Percentiles rank a stretch among this genome's conserved stretches.
Conservation (phyloP, 306 rosid genomes). For the Inga leiocalycina region DNA sequence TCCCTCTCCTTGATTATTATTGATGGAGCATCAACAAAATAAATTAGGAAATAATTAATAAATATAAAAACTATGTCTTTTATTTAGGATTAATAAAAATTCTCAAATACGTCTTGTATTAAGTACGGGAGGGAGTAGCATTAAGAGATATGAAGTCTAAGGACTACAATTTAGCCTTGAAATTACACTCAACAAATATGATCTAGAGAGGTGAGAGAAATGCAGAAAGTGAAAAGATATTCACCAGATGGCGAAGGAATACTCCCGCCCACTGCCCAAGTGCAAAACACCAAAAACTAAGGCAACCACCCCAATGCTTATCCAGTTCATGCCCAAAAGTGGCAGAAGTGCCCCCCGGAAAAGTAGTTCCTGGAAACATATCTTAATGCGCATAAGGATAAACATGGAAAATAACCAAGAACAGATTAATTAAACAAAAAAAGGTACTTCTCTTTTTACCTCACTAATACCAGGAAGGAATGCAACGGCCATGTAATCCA, state of each 20-base stretch:
- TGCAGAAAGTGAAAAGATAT: constrained; percentile 32
- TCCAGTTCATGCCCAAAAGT: constrained; percentile 81
- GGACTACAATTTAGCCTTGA: background rate
- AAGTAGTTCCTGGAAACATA: constrained; percentile 71
- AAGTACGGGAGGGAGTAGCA: background rate
- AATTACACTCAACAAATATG: background rate
- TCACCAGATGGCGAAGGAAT: constrained; percentile 86
- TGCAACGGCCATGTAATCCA: constrained; percentile 75
- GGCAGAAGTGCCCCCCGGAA: constrained; percentile 91
- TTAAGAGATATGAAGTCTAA: constrained; percentile 4
- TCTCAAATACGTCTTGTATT: no score
- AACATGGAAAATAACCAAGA: constrained; percentile 19
- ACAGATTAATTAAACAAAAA: background rate
- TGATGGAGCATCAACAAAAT: no score
- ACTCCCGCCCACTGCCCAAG: constrained; percentile 79
- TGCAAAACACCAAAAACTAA: constrained; percentile 81
- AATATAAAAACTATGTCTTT: no score
- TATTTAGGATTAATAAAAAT: no score
- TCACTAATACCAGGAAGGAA: constrained; percentile 83
- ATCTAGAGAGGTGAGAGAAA: background rate
- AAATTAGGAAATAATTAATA: no score
- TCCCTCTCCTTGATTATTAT: no score
- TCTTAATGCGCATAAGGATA: constrained; percentile 12
- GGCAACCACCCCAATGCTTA: constrained; percentile 61
- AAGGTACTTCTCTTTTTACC: constrained; percentile 46